phyloP scores from a whole-genome alignment of 2,329 filamentous ascomycete genomes.

The Ophiostoma sp. region DNA sequence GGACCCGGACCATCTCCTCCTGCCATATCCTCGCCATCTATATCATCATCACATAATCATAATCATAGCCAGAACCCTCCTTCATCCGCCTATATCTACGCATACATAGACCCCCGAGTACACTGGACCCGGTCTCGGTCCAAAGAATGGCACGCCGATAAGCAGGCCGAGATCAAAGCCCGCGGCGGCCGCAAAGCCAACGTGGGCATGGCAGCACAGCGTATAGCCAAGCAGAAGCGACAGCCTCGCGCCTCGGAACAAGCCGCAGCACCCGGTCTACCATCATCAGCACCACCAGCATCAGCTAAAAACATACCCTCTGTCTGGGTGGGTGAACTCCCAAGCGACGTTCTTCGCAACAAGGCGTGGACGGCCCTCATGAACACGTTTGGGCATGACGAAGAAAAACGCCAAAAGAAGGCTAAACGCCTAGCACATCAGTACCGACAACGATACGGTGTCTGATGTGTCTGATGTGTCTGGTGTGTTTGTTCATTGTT shows the following conservation, averaged over 20 bases:
- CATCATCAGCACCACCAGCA: not conserved
- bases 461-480: not conserved
- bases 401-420: not conserved
- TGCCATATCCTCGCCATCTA: not conserved
- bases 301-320: slow-evolving; percentile 26
- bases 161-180: slow-evolving; percentile 45
- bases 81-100: slow-evolving; percentile 31
- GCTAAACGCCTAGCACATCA: not conserved
- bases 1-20: not conserved
- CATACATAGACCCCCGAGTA: slow-evolving; percentile 47
- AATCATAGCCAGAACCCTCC: not conserved
- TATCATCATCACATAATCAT: not conserved
- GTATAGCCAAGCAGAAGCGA: slow-evolving; percentile 30
- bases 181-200: slow-evolving; percentile 47
- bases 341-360: slow-evolving; percentile 16
- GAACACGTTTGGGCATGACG: slow-evolving; percentile 18
- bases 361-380: slow-evolving; percentile 19
- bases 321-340: slow-evolving; percentile 19
- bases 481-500: not conserved
- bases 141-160: slow-evolving; percentile 43
- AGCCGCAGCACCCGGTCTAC: too few species aligned
- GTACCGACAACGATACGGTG: not conserved
- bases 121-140: slow-evolving; percentile 43
- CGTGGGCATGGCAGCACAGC: slow-evolving; percentile 42
- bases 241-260: too few species aligned